These are phyloP conservation scores for Filosporella fistucella DNA, from an alignment of 495 filamentous ascomycete genomes.

Conservation along the genomic window DNA sequence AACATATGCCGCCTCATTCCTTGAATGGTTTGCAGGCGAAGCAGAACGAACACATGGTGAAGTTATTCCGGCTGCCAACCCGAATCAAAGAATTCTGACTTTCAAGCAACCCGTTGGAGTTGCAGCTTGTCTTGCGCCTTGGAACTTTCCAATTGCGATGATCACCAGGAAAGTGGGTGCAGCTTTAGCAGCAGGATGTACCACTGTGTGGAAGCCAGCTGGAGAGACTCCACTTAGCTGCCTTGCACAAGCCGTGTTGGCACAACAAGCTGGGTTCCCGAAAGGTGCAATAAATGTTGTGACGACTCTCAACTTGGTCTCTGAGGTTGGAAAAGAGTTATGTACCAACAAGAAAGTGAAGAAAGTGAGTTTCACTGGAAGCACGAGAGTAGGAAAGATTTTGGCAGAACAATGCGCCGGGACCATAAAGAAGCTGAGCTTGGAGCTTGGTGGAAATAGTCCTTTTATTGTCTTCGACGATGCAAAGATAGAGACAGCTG, in stretches of 20 bases:
- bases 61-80: conserved; percentile 28
- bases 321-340: conserved; percentile 64
- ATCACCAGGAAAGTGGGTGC: conserved; percentile 33
- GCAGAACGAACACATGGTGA: conserved; percentile 66
- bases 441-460: conserved; percentile 85
- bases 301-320: conserved; percentile 63
- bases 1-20: conserved; percentile 66
- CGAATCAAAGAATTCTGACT: conserved; percentile 21
- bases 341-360: conserved; percentile 62
- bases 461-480: conserved; percentile 93
- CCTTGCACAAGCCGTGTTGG: conserved; percentile 74
- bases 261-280: conserved; percentile 74
- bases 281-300: conserved; percentile 78
- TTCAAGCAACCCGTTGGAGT: conserved; percentile 35
- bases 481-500: conserved; percentile 70
- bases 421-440: conserved; percentile 76
- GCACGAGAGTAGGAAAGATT: conserved; percentile 73
- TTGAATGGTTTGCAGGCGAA: conserved; percentile 78
- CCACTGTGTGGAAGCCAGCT: conserved; percentile 76
- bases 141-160: conserved; percentile 38
- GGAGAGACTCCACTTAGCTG: conserved; percentile 80
- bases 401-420: conserved; percentile 72
- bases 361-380: conserved; percentile 86
- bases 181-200: conserved; percentile 49
- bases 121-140: conserved; percentile 19